phyloP scores from a whole-genome alignment of 495 filamentous ascomycete species.

The Lophium mytilinum region DNA sequence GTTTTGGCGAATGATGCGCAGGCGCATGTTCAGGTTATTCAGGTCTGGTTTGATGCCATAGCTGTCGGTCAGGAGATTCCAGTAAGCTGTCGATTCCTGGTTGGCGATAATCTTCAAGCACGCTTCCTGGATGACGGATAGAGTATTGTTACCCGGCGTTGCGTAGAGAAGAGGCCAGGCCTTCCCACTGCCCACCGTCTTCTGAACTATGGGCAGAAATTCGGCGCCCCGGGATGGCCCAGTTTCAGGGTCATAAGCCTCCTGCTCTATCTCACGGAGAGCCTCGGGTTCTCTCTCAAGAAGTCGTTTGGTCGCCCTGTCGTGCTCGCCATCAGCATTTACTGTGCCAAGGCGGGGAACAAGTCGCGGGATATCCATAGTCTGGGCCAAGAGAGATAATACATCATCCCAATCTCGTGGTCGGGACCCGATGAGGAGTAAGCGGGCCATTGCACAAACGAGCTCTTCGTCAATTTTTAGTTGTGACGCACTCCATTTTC shows the following conservation, averaged over 20 bases:
- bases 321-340: slow-evolving; percentile 5
- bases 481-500: slow-evolving; percentile 60
- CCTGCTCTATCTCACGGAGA: slow-evolving; percentile 20
- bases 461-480: slow-evolving; percentile 65
- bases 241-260: slow-evolving; percentile 7
- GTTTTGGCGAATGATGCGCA: slow-evolving; percentile 57
- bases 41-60: slow-evolving; percentile 58
- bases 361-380: slow-evolving; percentile 57
- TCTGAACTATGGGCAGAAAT: slow-evolving; percentile 7
- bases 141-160: slow-evolving; percentile 53
- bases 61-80: slow-evolving; percentile 55
- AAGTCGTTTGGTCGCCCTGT: too few species aligned
- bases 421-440: slow-evolving; percentile 54
- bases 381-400: slow-evolving; percentile 64
- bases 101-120: slow-evolving; percentile 45
- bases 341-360: slow-evolving; percentile 32
- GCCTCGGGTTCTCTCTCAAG: slow-evolving; percentile 1
- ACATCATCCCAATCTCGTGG: slow-evolving; percentile 59
- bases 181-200: neutral
- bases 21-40: slow-evolving; percentile 55
- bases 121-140: slow-evolving; percentile 60
- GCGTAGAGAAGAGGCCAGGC: slow-evolving; percentile 36
- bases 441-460: slow-evolving; percentile 64
- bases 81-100: slow-evolving; percentile 54
- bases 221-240: slow-evolving; percentile 14